Base-by-base conservation (phyloP, 768 basidiomycete genomes). In the Boletus rubropictus region DNA sequence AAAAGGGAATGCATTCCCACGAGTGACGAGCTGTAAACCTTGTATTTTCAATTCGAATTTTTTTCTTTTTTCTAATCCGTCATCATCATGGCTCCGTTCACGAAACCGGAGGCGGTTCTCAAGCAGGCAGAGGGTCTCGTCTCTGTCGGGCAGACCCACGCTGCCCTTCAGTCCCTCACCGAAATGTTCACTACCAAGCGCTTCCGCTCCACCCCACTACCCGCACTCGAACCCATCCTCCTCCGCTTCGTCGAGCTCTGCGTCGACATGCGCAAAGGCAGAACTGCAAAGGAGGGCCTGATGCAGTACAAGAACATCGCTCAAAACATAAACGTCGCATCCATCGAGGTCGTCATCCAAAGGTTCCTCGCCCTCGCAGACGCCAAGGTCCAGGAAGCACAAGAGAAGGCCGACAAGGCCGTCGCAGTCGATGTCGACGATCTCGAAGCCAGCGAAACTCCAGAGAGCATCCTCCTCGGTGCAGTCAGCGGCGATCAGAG, bases 231-330 rank as follows among this genome's bases (percentile, higher is more conserved):
- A 66, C 96, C 96, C 43, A 96, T 98, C 67, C 86, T 97, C 78
- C 71, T 91, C 55, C 86, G 91, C 49, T 97, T 95, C 72, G 82
- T 98, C 72, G 89, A 94, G 62, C 86, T 99, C 39, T 98, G 92
- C 64, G 92, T 97, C 51, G 86, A 91, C 51, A 84, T 96, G 78
- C 81, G 91, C 55, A 93, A 94, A 68, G 93, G 93, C 1, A 79
- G 91, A 22, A 85, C 89, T 22, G 94, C 42, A 1, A 93, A 95
- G 67, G 92, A 94, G 62, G 94, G 91, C 20, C 80, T 98, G 39
- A 90, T 95, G 83, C 86, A 91, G 63, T 96, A 90, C 80, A 97
- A 96, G 73, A 97, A 97, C 65, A 92, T 96, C 57, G 92, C 92
- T 0, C 95, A 99, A 62, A 92, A 94, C 58, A 82, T 85, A 18